Conservation (phyloP, 306 rosid species). For the apple (Malus domestica) region ASM211411v1 NC_041803.1:20669001-20669500, state of each 20-base stretch:
- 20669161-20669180: conserved; percentile 32
- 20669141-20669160: conserved; percentile 13
- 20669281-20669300: conserved; percentile 68
- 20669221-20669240: conserved; percentile 38
- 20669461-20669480: conserved; percentile 83
- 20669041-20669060: conserved; percentile 6
- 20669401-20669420: conserved; percentile 70
- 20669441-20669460: conserved; percentile 59
- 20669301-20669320: conserved; percentile 72
- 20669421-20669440: conserved; percentile 53
- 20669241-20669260: conserved; percentile 97
- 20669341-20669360: conserved; percentile 54
- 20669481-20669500: conserved; percentile 46
- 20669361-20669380: conserved; percentile 62
- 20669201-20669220: conserved; percentile 38
- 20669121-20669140: conserved; percentile 3
- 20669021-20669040: not conserved
- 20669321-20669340: conserved; percentile 55
- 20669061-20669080: conserved; percentile 13
- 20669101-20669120: conserved; percentile 21
- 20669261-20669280: conserved; percentile 82
- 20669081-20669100: not conserved
- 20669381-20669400: conserved; percentile 46
- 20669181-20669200: conserved; percentile 39
- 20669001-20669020: conserved; percentile 9